A percentile compares a stretch with the other conserved stretches of the same genome.
Conservation (phyloP, 129 eudicot species). For the Pittosporum tobira region DNA sequence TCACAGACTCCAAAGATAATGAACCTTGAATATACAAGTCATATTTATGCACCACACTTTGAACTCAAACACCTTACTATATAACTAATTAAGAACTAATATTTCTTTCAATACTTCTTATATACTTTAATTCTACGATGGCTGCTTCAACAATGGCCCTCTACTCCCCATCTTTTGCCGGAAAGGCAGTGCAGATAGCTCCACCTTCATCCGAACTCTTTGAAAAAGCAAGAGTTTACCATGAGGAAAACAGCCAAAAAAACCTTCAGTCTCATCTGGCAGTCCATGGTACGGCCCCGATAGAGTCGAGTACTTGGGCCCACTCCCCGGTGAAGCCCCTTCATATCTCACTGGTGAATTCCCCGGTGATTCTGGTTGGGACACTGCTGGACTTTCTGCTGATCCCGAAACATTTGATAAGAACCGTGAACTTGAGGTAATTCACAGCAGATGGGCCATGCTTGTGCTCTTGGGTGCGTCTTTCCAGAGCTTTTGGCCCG, state of each 20-base stretch:
- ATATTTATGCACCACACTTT: not conserved
- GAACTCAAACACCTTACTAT: too few relatives aligned
- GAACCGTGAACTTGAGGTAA: constrained; percentile 29
- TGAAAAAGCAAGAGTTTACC: constrained; percentile 21
- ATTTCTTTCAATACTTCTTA: not conserved
- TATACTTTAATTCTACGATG: constrained; percentile 8
- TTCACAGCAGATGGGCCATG: constrained; percentile 30
- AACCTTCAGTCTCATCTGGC: constrained; percentile 18
- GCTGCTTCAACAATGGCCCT: constrained; percentile 37
- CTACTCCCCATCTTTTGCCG: constrained; percentile 28
- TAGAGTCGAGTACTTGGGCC: constrained; percentile 39
- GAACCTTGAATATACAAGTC: not conserved
- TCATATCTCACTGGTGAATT: too few relatives aligned
- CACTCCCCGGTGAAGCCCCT: too few relatives aligned
- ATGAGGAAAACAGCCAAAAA: constrained; percentile 25
- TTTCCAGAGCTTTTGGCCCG: constrained; percentile 29
- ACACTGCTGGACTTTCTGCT: constrained; percentile 30
- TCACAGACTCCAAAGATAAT: constrained; percentile 6
- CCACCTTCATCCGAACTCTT: constrained; percentile 16
- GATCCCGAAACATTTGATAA: constrained; percentile 28
- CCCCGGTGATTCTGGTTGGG: constrained; percentile 31
- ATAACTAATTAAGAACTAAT: not conserved
- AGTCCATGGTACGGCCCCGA: constrained; percentile 37
- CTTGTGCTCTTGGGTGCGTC: constrained; percentile 32
- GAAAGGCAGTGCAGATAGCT: constrained; percentile 20